Evolutionary conservation across 108 stramenopile genomes (phyloP), one percentile per base, ranked within the genome.

Genomic region (Nannochloropsis gaditana): DNA sequence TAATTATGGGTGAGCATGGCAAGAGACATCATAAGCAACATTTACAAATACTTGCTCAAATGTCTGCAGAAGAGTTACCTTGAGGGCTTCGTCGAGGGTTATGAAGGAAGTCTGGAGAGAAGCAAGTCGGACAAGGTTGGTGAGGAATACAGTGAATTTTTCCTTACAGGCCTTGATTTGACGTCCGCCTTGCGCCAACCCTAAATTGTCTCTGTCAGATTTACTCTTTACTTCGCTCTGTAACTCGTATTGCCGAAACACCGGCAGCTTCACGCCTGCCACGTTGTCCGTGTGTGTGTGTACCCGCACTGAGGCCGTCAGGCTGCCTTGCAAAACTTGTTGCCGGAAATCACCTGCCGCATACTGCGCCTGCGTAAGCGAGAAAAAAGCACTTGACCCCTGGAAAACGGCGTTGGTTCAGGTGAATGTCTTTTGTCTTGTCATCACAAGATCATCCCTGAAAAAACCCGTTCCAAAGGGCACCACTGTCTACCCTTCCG

Each of bases 341-440:
- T 93, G 94, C 86, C 96, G 94, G 91, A 98, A 98, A 92, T 96
- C 96, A 17, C 98, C 98, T 15, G 96, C 98, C 43, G 96, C 98
- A 88, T 98, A 97, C 90, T 97, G 95, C n/a, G 96, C 96, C 84
- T 96, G 95, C 9, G 98, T 98, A 81, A 98, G 85, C 43, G 93
- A 94, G 91, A 98, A 98, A 86, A 95, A 98, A 11, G 98, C 95
- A 5, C 17, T 21, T 43, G 21, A 19, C 9, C 41, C 43, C 84
- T 43, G 84, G 19, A 11, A 73, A 9, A 42, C 17, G 21, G 19
- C 45, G 19, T 83, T 83, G 9, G 9, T n/a, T 43, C 15, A 11
- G 11, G 43, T 82, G 17, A 43, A 82, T 82, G 15, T 42, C 81
- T 82, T 82, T 82, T 1, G 17, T 82, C 15, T 15, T 82, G 17